Conservation (phyloP, 768 basidiomycete genomes). For the Lactarius deliciosus region DNA sequence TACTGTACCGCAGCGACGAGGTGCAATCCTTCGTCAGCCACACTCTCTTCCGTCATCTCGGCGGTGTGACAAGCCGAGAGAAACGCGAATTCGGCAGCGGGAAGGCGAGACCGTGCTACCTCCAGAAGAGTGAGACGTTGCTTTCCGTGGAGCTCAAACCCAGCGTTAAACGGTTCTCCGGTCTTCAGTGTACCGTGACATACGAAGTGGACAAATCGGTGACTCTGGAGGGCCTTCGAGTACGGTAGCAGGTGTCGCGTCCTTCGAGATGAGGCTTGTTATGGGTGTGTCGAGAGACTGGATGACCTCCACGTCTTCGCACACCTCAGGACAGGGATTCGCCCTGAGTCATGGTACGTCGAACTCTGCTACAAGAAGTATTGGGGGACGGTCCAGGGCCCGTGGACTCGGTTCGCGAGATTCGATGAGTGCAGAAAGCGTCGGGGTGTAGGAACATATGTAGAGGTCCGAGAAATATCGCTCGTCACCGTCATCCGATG, state of each 20-base stretch:
- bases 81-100: conserved; percentile 18
- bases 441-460: conserved; percentile 24
- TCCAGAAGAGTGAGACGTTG: conserved; percentile 10
- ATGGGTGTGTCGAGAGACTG: background rate
- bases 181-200: conserved; percentile 18
- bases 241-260: background rate
- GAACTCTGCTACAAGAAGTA: conserved; percentile 5
- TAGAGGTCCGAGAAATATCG: conserved; percentile 17
- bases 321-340: background rate
- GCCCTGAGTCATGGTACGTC: background rate
- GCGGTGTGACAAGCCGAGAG: conserved; percentile 27
- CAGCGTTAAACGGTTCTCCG: conserved; percentile 10
- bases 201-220: conserved; percentile 9
- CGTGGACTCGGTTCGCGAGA: background rate
- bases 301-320: background rate
- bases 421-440: conserved; percentile 16
- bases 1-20: conserved; percentile 24
- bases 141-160: conserved; percentile 9
- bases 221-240: background rate
- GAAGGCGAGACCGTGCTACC: conserved; percentile 6
- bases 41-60: background rate
- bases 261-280: background rate
- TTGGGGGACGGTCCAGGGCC: background rate
- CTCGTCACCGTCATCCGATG: background rate
- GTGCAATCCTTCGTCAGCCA: conserved; percentile 22